Percentiles rank a stretch among this genome's conserved stretches.
Evolutionary conservation across 2,329 filamentous ascomycete genomes (phyloP).

Genomic region (Thelonectria blattea): DNA sequence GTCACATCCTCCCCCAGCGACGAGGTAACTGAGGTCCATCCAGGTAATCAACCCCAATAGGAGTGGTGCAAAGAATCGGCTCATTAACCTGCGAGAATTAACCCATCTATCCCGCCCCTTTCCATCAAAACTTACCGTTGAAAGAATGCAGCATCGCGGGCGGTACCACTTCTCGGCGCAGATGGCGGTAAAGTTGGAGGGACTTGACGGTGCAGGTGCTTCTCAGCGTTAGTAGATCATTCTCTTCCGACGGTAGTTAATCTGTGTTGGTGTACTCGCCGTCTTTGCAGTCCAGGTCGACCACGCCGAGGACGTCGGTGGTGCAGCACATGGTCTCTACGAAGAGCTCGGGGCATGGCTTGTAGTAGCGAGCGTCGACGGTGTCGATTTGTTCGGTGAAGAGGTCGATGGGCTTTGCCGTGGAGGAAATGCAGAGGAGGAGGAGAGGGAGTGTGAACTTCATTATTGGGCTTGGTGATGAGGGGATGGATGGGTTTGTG

Average conservation of each 20-base stretch:
- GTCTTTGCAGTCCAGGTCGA: constrained; percentile 60
- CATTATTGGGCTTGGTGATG: constrained; percentile 34
- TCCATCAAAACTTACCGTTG: constrained; percentile 44
- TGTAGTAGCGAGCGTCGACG: constrained; percentile 46
- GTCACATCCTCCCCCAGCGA: no score
- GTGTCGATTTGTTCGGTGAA: no score
- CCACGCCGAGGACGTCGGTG: constrained; percentile 64
- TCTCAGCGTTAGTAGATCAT: constrained; percentile 5
- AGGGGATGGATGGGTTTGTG: background rate
- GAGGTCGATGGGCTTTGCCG: constrained; percentile 34
- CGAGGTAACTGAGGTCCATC: no score
- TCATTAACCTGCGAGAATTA: constrained; percentile 36
- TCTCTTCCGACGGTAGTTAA: rapidly evolving
- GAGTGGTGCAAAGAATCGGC: constrained; percentile 45
- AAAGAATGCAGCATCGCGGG: constrained; percentile 63
- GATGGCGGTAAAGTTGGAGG: constrained; percentile 51
- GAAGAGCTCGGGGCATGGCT: constrained; percentile 52
- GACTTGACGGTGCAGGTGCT: constrained; percentile 44
- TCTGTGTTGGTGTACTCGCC: constrained; percentile 48
- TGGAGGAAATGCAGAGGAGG: constrained; percentile 32
- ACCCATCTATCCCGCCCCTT: rapidly evolving
- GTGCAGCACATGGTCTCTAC: constrained; percentile 62
- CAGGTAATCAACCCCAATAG: no score
- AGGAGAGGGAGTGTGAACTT: constrained; percentile 41
- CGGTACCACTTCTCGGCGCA: constrained; percentile 58